Percentiles rank a stretch among this genome's conserved stretches.
These are phyloP conservation scores for Pseudocercospora fuligena DNA, from an alignment of 2,329 filamentous ascomycete genomes.

Conservation along the genomic window DNA sequence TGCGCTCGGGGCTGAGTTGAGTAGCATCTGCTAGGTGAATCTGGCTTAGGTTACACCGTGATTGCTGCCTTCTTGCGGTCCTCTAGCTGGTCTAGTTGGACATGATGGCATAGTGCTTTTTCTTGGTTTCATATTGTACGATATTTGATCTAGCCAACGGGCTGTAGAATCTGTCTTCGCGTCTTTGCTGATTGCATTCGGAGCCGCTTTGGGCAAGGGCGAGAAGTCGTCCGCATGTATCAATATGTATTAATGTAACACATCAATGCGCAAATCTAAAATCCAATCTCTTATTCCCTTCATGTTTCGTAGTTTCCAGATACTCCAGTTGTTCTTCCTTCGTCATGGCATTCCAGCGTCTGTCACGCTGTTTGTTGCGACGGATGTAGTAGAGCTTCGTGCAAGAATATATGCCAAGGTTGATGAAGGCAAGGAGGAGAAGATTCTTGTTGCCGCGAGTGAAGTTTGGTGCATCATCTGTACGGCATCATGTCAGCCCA, in stretches of 20 bases:
- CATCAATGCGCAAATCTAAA: conserved; percentile 39
- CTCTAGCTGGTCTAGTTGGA: background rate
- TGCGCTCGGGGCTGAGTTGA: too few species aligned
- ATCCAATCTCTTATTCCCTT: conserved; percentile 42
- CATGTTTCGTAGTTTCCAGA: conserved; percentile 40
- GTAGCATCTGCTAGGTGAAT: too few species aligned
- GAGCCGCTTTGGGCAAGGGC: too few species aligned
- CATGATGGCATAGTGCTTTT: background rate
- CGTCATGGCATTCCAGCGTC: conserved; percentile 45
- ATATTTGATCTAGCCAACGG: background rate
- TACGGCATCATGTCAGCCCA: background rate
- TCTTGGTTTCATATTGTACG: background rate
- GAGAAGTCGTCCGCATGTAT: too few species aligned
- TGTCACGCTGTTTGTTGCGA: conserved; percentile 29
- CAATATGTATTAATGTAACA: too few species aligned
- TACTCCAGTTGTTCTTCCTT: conserved; percentile 40
- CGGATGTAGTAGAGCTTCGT: conserved; percentile 40
- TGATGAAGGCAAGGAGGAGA: conserved; percentile 33
- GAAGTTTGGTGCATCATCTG: conserved; percentile 51
- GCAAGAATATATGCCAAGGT: conserved; percentile 37
- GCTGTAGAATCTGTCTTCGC: too few species aligned
- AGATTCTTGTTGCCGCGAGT: conserved; percentile 46
- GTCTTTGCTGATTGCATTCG: too few species aligned
- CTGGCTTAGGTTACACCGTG: too few species aligned
- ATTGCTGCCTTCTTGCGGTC: background rate